These are phyloP conservation scores for Heritiera littoralis DNA, from an alignment of 345 rosid species.

Conservation along the genomic window DNA sequence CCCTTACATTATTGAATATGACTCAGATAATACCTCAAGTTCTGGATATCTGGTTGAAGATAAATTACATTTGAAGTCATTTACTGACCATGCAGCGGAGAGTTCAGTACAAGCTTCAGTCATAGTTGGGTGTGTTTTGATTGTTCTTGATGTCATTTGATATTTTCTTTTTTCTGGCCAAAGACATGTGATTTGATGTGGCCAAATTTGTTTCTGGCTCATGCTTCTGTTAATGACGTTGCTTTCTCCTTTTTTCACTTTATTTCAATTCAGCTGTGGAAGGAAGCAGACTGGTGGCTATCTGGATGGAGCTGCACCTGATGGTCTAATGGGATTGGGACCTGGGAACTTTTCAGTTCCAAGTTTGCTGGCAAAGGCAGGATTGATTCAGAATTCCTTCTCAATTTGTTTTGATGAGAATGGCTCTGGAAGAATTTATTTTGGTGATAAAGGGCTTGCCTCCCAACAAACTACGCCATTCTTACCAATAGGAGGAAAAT, in stretches of 20 bases:
- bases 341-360: constrained; percentile 75
- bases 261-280: constrained; percentile 62
- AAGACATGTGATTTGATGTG: neutral
- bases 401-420: constrained; percentile 79
- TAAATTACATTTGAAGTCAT: constrained; percentile 61
- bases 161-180: neutral
- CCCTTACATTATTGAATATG: constrained; percentile 55
- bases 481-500: constrained; percentile 53
- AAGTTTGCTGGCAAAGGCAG: constrained; percentile 72
- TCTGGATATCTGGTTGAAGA: constrained; percentile 80
- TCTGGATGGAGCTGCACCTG: constrained; percentile 78
- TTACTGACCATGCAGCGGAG: constrained; percentile 31
- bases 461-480: constrained; percentile 68
- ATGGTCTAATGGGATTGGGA: constrained; percentile 91
- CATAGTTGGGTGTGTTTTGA: constrained; percentile 57
- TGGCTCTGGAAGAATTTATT: constrained; percentile 73
- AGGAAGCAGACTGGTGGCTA: constrained; percentile 79
- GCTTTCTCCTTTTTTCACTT: constrained; percentile 13
- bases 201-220: neutral
- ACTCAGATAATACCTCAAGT: constrained; percentile 64
- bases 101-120: constrained; percentile 63
- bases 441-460: constrained; percentile 73
- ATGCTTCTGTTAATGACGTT: neutral
- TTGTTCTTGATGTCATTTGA: constrained; percentile 2
- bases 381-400: constrained; percentile 69